Percentiles rank a stretch among this genome's conserved stretches.
Evolutionary conservation across 2,329 filamentous ascomycete species (phyloP).

Genomic region (Iodosphaeria phyllophila): DNA sequence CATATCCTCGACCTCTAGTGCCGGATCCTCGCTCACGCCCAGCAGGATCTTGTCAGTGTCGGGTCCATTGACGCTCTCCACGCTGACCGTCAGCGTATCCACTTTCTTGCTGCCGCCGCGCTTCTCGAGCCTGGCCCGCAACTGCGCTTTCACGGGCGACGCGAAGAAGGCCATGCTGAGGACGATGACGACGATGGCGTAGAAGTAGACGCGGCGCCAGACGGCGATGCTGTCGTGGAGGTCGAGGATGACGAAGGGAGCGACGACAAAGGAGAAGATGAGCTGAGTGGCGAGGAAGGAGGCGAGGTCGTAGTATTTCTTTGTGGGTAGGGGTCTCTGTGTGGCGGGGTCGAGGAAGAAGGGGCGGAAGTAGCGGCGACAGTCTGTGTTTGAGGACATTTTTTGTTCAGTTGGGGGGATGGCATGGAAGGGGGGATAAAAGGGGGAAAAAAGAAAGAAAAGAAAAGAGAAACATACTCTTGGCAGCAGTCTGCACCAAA

Average conservation of each 20-base stretch:
- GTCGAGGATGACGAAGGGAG: conserved; percentile 70
- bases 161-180: conserved; percentile 57
- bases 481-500: conserved; percentile 82
- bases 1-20: conserved; percentile 58
- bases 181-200: conserved; percentile 50
- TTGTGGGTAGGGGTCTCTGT: conserved; percentile 45
- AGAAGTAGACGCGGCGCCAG: conserved; percentile 84
- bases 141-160: conserved; percentile 49
- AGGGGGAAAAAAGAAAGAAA: not conserved
- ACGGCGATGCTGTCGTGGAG: conserved; percentile 52
- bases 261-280: conserved; percentile 65
- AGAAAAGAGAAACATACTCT: conserved; percentile 47
- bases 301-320: conserved; percentile 71
- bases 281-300: conserved; percentile 62
- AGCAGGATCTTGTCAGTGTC: conserved; percentile 20
- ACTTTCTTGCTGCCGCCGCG: conserved; percentile 28
- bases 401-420: conserved; percentile 4
- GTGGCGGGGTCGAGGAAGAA: conserved; percentile 77
- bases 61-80: conserved; percentile 29
- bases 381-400: conserved; percentile 36
- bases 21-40: conserved; percentile 62
- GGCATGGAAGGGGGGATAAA: not conserved
- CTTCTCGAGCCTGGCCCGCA: conserved; percentile 39
- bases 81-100: conserved; percentile 32
- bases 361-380: conserved; percentile 72